Evolutionary conservation across 345 rosid genomes (phyloP).

Genomic region (Clausena lansium): DNA sequence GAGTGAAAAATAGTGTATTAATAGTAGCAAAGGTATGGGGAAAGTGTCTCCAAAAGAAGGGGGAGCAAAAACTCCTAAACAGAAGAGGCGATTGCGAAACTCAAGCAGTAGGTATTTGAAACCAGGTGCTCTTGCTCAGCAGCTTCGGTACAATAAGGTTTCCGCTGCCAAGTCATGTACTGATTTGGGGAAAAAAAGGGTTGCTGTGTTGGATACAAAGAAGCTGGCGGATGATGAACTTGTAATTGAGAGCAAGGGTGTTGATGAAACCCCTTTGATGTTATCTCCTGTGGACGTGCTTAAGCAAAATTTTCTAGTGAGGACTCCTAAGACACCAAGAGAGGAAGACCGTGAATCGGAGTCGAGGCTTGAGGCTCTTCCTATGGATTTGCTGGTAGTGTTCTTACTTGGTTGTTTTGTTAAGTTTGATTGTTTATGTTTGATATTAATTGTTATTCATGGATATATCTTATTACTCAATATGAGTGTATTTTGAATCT

Average conservation of each 20-base stretch:
- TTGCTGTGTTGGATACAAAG: constrained; percentile 46
- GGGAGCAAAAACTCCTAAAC: constrained; percentile 36
- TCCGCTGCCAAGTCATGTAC: constrained; percentile 58
- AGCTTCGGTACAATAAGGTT: constrained; percentile 51
- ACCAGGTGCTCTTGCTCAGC: constrained; percentile 88
- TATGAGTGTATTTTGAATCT: neutral
- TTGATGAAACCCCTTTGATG: constrained; percentile 53
- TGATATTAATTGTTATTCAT: neutral
- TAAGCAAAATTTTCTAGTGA: constrained; percentile 40
- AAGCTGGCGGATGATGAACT: constrained; percentile 30
- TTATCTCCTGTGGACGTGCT: constrained; percentile 54
- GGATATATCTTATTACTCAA: too few relatives aligned
- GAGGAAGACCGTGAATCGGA: constrained; percentile 50
- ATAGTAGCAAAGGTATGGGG: constrained; percentile 40
- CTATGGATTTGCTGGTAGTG: constrained; percentile 82
- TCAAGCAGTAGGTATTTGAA: constrained; percentile 65
- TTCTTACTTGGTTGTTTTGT: neutral
- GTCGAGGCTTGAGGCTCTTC: constrained; percentile 80
- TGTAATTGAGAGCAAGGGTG: constrained; percentile 25
- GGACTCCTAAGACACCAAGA: constrained; percentile 82
- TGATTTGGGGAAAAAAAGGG: constrained; percentile 72
- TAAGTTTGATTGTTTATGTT: neutral
- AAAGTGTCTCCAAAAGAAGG: constrained; percentile 64
- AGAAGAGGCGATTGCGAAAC: constrained; percentile 52
- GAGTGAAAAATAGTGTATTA: neutral